phyloP scores from a whole-genome alignment of 192 early-diverging fungal genomes.

The Umbelopsis sp. region DNA sequence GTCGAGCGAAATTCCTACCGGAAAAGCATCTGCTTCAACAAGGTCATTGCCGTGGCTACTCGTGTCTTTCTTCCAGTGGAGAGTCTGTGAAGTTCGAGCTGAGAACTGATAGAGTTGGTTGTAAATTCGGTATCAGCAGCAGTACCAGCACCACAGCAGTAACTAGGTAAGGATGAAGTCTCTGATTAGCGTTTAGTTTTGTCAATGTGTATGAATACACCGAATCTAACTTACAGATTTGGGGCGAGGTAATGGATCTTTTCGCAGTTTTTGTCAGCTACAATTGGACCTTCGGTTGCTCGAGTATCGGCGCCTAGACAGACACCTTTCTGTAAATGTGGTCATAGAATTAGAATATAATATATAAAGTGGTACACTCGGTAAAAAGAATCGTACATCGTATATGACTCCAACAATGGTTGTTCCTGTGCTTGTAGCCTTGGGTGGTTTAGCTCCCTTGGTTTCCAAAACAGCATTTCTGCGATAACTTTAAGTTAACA shows the following conservation, averaged over 20 bases:
- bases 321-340: constrained; percentile 73
- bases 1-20: constrained; percentile 41
- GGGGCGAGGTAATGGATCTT: constrained; percentile 98
- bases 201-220: not conserved
- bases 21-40: constrained; percentile 98
- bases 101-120: constrained; percentile 88
- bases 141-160: constrained; percentile 98
- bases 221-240: constrained; percentile 72
- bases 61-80: constrained; percentile 86
- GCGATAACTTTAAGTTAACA: not conserved
- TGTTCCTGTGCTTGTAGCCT: constrained; percentile 93
- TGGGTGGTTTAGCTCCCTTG: constrained; percentile 80
- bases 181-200: not conserved
- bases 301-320: constrained; percentile 96
- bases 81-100: constrained; percentile 92
- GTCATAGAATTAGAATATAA: not conserved
- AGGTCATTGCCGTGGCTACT: constrained; percentile 91
- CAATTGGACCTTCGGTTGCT: constrained; percentile 92
- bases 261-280: constrained; percentile 98
- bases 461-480: constrained; percentile 78
- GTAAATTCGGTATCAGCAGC: constrained; percentile 99
- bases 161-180: constrained; percentile 25
- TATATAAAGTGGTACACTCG: not conserved
- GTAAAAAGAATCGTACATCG: constrained; percentile 58
- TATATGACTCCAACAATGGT: constrained; percentile 94